A percentile compares a stretch with the other conserved stretches of the same genome.
Conservation (phyloP, 257 asterid species). For the Solanum peruvianum region DNA sequence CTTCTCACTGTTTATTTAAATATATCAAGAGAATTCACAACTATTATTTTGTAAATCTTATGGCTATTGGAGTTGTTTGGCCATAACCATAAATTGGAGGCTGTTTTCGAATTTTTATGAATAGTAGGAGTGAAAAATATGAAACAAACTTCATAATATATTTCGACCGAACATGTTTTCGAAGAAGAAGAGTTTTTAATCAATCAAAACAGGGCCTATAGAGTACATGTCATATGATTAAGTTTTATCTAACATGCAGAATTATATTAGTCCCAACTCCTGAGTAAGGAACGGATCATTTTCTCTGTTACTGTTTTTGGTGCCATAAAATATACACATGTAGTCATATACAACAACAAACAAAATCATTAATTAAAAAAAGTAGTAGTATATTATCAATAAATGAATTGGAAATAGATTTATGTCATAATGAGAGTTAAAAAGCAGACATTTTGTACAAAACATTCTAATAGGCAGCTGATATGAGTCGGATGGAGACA, state of each 20-base stretch:
- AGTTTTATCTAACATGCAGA: neutral
- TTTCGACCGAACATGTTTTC: neutral
- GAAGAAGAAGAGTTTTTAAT: neutral
- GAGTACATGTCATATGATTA: neutral
- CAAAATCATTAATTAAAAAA: too few species aligned
- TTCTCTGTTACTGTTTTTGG: neutral
- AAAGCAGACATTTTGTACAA: too few species aligned
- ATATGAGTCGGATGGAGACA: too few species aligned
- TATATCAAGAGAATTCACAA: neutral
- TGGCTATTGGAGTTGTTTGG: neutral
- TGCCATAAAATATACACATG: too few species aligned
- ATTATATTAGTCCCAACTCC: neutral
- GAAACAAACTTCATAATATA: too few species aligned
- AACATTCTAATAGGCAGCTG: too few species aligned
- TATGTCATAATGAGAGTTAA: too few species aligned
- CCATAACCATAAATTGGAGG: too few species aligned
- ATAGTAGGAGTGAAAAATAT: neutral
- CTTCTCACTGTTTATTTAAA: neutral
- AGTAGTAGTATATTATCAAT: too few species aligned
- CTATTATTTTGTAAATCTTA: neutral
- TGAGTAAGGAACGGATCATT: neutral
- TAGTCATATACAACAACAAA: too few species aligned
- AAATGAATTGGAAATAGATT: too few species aligned
- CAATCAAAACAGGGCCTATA: neutral
- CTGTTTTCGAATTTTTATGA: too few species aligned